A percentile compares a stretch with the other conserved stretches of the same genome.
Conservation (phyloP, 768 basidiomycete genomes). For the Sporobolomyces roseus region DNA sequence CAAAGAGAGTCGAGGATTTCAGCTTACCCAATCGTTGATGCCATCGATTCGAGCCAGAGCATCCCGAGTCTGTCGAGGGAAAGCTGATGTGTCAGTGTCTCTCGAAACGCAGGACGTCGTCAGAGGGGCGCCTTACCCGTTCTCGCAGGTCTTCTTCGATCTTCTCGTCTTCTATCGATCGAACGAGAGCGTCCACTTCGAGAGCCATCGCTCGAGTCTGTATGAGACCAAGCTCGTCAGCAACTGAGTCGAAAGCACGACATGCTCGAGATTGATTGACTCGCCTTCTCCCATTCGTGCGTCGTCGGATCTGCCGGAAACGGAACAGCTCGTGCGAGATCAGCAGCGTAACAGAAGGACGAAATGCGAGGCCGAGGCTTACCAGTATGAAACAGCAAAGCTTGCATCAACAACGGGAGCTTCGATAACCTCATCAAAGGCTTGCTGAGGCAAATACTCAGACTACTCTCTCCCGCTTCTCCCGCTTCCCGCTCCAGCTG, state of each 20-base stretch:
- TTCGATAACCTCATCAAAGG: conserved; percentile 95
- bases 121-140: conserved; percentile 50
- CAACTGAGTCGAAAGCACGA: not conserved
- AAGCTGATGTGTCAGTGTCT: no score
- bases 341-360: conserved; percentile 17
- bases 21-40: conserved; percentile 72
- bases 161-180: conserved; percentile 97
- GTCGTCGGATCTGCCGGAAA: conserved; percentile 94
- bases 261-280: not conserved
- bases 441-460: conserved; percentile 91
- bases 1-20: not conserved
- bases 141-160: conserved; percentile 93
- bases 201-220: conserved; percentile 93
- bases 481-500: conserved; percentile 72
- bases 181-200: conserved; percentile 91
- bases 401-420: conserved; percentile 96
- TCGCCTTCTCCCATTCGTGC: conserved; percentile 74
- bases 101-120: no score
- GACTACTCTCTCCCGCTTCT: conserved; percentile 85
- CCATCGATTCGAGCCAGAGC: conserved; percentile 95
- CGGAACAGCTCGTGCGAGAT: no score
- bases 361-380: not conserved
- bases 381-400: conserved; percentile 72
- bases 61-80: conserved; percentile 64
- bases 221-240: not conserved